Conservation (phyloP, 73 alveolate species). For the Symbiodinium pilosum region DNA sequence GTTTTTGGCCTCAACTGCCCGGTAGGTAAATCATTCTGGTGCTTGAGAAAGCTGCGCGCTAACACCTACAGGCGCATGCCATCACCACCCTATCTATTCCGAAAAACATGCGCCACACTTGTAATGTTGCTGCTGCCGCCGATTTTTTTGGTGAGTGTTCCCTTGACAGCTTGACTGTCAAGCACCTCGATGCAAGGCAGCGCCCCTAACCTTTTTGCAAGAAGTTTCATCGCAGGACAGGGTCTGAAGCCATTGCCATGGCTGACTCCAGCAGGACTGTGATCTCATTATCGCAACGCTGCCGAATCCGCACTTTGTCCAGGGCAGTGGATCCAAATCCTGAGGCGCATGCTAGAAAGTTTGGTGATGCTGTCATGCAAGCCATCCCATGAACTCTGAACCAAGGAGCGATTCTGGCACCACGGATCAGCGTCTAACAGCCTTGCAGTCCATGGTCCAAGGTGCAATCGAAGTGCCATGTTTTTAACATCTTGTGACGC, state of each 20-base stretch:
- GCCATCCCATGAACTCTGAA: background rate
- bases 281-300: background rate
- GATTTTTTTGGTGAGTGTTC: too few species aligned
- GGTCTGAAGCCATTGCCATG: slow-evolving; percentile 15
- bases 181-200: too few species aligned
- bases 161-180: too few species aligned
- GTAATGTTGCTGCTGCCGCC: too few species aligned
- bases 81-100: too few species aligned
- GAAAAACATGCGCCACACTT: too few species aligned
- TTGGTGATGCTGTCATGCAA: background rate
- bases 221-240: background rate
- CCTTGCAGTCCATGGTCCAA: background rate
- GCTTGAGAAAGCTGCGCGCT: too few species aligned
- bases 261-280: background rate
- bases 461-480: background rate
- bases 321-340: slow-evolving; percentile 26
- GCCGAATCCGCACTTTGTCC: slow-evolving; percentile 16
- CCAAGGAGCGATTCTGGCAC: slow-evolving; percentile 4
- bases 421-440: background rate
- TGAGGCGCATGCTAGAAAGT: background rate
- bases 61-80: too few species aligned
- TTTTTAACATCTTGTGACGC: background rate
- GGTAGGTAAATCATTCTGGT: too few species aligned
- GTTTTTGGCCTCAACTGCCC: slow-evolving; percentile 38
- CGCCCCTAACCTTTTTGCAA: too few species aligned